Conservation (phyloP, 192 early-diverging fungal genomes). For the Entomortierella beljakovae region DNA sequence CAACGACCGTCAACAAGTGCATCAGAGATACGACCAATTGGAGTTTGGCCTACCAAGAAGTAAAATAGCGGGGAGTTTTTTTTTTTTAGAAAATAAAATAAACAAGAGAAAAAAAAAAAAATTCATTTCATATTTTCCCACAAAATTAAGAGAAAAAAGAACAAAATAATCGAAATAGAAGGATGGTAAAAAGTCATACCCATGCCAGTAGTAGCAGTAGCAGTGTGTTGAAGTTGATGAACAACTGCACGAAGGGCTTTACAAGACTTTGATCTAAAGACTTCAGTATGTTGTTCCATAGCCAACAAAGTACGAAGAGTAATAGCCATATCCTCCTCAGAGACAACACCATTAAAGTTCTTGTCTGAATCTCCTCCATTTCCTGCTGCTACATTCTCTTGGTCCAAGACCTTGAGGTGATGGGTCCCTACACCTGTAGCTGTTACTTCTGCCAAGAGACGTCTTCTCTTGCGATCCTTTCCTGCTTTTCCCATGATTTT, state of each 20-base stretch:
- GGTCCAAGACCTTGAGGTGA: conserved; percentile 12
- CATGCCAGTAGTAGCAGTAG: conserved; percentile 57
- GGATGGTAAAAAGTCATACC: conserved; percentile 2
- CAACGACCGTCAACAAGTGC: conserved; percentile 65
- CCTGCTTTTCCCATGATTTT: conserved; percentile 69
- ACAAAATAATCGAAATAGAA: neutral
- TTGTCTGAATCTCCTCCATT: neutral
- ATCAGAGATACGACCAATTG: conserved; percentile 62
- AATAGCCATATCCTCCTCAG: conserved; percentile 58
- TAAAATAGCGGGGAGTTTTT: neutral
- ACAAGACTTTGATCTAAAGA: conserved; percentile 61
- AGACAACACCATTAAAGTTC: conserved; percentile 34
- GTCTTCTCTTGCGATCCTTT: conserved; percentile 67
- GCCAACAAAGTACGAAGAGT: conserved; percentile 60
- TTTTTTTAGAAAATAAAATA: neutral
- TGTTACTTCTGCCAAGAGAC: conserved; percentile 57
- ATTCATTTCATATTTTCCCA: too few species aligned
- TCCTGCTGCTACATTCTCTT: conserved; percentile 18
- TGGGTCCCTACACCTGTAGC: conserved; percentile 7
- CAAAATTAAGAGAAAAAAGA: too few species aligned
- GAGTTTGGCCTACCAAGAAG: conserved; percentile 54
- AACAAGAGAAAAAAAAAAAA: neutral
- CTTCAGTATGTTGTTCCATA: conserved; percentile 58
- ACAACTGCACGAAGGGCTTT: conserved; percentile 64
- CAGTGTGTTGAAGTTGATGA: conserved; percentile 58